Evolutionary conservation across 2,329 filamentous ascomycete species (phyloP).

Genomic region (Clarireedia paspali): DNA sequence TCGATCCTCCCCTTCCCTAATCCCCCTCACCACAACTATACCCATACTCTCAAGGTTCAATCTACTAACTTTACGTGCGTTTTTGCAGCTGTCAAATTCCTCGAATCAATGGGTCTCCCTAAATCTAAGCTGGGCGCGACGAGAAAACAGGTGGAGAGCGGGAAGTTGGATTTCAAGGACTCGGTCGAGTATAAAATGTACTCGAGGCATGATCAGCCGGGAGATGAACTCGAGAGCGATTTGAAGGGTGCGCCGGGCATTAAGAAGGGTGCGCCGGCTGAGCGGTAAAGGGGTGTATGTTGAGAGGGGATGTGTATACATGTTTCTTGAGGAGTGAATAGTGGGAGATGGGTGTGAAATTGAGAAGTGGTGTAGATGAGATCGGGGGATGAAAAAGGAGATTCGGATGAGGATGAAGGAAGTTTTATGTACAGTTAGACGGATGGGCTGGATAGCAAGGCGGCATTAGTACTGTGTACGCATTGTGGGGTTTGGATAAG

Average conservation of each 20-base stretch:
- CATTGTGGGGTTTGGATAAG: no score
- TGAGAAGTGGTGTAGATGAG: neutral
- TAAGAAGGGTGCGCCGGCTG: neutral
- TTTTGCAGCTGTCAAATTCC: constrained; percentile 44
- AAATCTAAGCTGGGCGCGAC: constrained; percentile 50
- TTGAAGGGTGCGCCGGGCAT: constrained; percentile 5
- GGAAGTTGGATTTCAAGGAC: constrained; percentile 50
- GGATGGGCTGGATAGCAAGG: no score
- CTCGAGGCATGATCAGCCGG: constrained; percentile 48
- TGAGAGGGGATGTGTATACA: neutral
- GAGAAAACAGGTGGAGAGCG: constrained; percentile 51
- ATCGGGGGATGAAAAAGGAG: neutral
- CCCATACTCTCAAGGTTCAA: neutral
- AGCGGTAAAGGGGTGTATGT: neutral
- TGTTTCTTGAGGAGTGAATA: neutral
- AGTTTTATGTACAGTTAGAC: no score
- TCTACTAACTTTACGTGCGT: neutral
- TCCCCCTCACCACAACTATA: neutral
- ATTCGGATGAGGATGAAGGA: no score
- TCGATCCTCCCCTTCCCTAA: no score
- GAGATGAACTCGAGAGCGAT: constrained; percentile 28
- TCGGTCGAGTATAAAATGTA: constrained; percentile 55
- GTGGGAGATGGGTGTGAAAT: neutral
- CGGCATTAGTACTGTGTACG: no score
- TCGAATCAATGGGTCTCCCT: constrained; percentile 60